These are phyloP conservation scores for Triticum timopheevii DNA, from an alignment of 176 grass and related monocot species.

Conservation along the genomic window DNA sequence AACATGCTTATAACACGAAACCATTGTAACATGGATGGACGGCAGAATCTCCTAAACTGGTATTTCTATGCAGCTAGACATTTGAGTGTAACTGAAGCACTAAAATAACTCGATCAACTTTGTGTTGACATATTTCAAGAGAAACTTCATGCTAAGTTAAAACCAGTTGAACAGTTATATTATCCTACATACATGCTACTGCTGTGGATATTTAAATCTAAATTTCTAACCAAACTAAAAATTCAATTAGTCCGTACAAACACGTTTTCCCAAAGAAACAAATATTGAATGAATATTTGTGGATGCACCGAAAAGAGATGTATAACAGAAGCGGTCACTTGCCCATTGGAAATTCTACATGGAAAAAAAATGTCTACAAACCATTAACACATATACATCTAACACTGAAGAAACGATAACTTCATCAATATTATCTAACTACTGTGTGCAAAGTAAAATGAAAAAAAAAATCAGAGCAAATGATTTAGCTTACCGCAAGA, in stretches of 20 bases:
- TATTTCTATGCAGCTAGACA: background rate
- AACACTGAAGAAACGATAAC: background rate
- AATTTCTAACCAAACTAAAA: background rate
- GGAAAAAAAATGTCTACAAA: background rate
- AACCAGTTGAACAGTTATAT: background rate
- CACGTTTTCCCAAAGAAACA: background rate
- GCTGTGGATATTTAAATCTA: background rate
- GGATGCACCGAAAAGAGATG: background rate
- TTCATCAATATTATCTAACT: conserved; percentile 1
- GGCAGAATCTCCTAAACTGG: background rate
- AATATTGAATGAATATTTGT: conserved; percentile 1
- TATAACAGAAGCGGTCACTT: background rate
- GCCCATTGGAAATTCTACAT: background rate
- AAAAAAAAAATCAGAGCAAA: background rate
- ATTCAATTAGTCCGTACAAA: background rate
- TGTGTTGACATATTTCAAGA: background rate
- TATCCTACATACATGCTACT: background rate
- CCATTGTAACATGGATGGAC: background rate
- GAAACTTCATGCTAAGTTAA: background rate
- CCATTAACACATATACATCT: background rate
- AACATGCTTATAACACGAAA: background rate
- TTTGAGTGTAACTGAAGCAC: background rate
- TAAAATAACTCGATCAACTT: background rate
- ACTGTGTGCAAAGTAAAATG: background rate
- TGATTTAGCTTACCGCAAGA: conserved; percentile 72